Evolutionary conservation across 441 rosid species (phyloP).

Genomic region (Pelargonium australe): DNA sequence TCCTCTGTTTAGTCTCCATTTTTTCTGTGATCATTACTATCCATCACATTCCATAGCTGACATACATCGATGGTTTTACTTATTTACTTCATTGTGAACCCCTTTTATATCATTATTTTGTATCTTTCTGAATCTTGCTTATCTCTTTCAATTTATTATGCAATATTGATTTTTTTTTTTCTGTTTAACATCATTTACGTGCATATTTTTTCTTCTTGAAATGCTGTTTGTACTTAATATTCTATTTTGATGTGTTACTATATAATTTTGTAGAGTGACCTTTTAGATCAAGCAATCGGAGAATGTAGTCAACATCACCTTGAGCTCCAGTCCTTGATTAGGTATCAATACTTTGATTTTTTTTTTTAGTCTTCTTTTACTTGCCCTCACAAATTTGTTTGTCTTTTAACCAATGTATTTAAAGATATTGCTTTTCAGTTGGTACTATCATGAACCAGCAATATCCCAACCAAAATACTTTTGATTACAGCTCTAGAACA

Average conservation of each 20-base stretch:
- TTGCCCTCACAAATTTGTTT: neutral
- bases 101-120: too few species aligned
- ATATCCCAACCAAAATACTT: neutral
- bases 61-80: too few species aligned
- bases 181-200: neutral
- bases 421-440: neutral
- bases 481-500: neutral
- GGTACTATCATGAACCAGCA: neutral
- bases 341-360: constrained; percentile 29
- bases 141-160: too few species aligned
- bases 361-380: neutral
- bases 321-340: constrained; percentile 65
- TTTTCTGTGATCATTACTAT: too few species aligned
- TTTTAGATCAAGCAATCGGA: constrained; percentile 57
- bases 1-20: too few species aligned
- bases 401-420: neutral
- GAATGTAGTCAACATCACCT: constrained; percentile 66
- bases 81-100: too few species aligned
- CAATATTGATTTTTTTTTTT: too few species aligned
- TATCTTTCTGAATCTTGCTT: too few species aligned
- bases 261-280: constrained; percentile 45
- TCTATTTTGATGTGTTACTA: neutral
- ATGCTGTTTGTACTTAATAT: neutral
- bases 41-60: too few species aligned
- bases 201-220: constrained; percentile 2